Conservation (phyloP, 371 early-diverging fungal genomes). For the Gilbertella persicaria region DNA sequence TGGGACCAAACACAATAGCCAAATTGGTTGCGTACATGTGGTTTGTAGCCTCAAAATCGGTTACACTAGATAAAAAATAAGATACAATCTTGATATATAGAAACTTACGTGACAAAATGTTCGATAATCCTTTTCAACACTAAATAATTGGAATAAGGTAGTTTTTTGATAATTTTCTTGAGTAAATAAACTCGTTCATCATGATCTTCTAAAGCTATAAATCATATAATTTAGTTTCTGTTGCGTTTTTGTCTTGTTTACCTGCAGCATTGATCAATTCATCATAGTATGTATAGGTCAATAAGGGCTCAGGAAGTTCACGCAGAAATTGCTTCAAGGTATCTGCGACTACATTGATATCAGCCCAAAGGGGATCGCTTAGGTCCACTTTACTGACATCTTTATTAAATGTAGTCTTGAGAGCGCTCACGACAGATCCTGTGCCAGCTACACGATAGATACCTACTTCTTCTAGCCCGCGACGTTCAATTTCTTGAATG, state of each 20-base stretch:
- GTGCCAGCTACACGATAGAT: slow-evolving; percentile 83
- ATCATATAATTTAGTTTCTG: not conserved
- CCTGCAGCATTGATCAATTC: slow-evolving; percentile 83
- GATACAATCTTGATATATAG: not conserved
- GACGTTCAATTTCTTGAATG: slow-evolving; percentile 72
- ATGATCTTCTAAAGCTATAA: slow-evolving; percentile 67
- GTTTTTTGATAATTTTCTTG: slow-evolving; percentile 69
- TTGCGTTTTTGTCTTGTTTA: slow-evolving; percentile 29
- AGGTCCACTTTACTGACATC: slow-evolving; percentile 60
- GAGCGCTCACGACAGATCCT: slow-evolving; percentile 63
- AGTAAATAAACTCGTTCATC: slow-evolving; percentile 79
- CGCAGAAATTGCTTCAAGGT: slow-evolving; percentile 92
- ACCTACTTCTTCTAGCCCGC: slow-evolving; percentile 84
- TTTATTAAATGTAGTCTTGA: slow-evolving; percentile 64
- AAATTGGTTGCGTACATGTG: slow-evolving; percentile 89
- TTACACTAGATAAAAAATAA: slow-evolving; percentile 52
- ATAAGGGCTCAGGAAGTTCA: slow-evolving; percentile 90
- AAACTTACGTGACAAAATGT: slow-evolving; percentile 69
- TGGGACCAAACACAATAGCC: slow-evolving; percentile 88
- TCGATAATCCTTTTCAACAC: slow-evolving; percentile 75
- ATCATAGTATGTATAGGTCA: slow-evolving; percentile 81
- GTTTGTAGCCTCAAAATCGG: slow-evolving; percentile 80
- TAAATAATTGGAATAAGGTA: slow-evolving; percentile 70
- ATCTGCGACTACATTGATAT: slow-evolving; percentile 88
- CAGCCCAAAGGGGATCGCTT: slow-evolving; percentile 68